These are phyloP conservation scores for Lycium ferocissimum DNA, from an alignment of 257 asterid species.

Conservation along the genomic window DNA sequence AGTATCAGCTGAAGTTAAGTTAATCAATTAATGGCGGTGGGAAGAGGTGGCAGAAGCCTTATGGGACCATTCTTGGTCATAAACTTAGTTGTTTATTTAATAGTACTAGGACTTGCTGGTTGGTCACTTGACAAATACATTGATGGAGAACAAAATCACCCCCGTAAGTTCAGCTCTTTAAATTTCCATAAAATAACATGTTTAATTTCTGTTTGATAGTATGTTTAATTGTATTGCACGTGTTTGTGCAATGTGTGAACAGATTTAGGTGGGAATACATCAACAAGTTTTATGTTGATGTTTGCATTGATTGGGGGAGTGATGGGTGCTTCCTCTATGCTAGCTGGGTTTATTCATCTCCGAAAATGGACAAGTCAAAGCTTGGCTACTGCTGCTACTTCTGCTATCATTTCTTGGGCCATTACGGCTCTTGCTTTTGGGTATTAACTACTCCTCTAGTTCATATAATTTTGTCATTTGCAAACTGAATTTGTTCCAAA, in stretches of 20 bases:
- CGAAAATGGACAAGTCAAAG: conserved; percentile 55
- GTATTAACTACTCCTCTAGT: conserved; percentile 35
- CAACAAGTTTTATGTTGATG: conserved; percentile 61
- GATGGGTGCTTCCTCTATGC: conserved; percentile 60
- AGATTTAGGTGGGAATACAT: conserved; percentile 84
- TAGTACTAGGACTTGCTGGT: conserved; percentile 63
- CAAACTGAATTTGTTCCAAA: not conserved
- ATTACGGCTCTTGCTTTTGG: conserved; percentile 74
- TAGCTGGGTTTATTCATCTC: conserved; percentile 58
- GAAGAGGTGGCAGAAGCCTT: conserved; percentile 63
- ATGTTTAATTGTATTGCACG: not conserved
- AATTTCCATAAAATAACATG: not conserved
- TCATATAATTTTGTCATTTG: not conserved
- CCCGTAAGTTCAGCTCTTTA: conserved; percentile 46
- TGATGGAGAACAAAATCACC: conserved; percentile 81
- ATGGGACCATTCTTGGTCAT: conserved; percentile 68
- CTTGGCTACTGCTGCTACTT: conserved; percentile 62
- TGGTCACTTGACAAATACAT: conserved; percentile 90
- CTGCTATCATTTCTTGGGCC: conserved; percentile 62
- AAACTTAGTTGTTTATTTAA: conserved; percentile 66
- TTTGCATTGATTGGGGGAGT: conserved; percentile 67
- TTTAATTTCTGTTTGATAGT: not conserved
- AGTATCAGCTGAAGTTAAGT: not conserved
- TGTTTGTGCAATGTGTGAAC: not conserved
- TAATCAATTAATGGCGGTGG: conserved; percentile 47